These are phyloP conservation scores for Suhomyces vadensis DNA, from an alignment of 805 yeast genomes.

Conservation along the genomic window DNA sequence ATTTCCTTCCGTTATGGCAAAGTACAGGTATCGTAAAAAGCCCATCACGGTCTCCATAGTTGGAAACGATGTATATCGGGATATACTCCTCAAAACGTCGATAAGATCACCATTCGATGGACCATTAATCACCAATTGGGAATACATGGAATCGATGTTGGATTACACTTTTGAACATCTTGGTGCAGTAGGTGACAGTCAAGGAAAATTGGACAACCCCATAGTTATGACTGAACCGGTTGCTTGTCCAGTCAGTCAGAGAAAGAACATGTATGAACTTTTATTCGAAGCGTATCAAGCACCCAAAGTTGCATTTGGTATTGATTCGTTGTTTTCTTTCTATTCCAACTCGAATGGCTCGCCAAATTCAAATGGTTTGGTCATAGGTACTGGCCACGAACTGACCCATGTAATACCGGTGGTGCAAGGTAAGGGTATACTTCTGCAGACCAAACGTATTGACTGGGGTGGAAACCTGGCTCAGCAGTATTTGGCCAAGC, in stretches of 20 bases:
- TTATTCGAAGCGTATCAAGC: constrained; percentile 80
- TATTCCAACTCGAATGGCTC: constrained; percentile 53
- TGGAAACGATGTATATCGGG: constrained; percentile 81
- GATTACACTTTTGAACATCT: constrained; percentile 84
- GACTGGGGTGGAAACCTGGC: constrained; percentile 91
- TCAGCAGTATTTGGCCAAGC: constrained; percentile 58
- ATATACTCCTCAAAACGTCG: constrained; percentile 64
- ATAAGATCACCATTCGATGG: constrained; percentile 87
- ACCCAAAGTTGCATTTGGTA: constrained; percentile 76
- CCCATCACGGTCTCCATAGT: constrained; percentile 63
- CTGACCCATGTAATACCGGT: constrained; percentile 84
- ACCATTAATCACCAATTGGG: constrained; percentile 88
- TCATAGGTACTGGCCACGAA: constrained; percentile 80
- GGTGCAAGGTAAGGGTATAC: constrained; percentile 61
- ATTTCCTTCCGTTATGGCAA: constrained; percentile 69
- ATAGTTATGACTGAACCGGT: constrained; percentile 76
- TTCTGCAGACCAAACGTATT: constrained; percentile 72
- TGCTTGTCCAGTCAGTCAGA: constrained; percentile 68
- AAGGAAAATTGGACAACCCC: constrained; percentile 69
- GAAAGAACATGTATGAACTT: constrained; percentile 75
- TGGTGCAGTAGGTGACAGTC: constrained; percentile 50
- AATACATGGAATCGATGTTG: constrained; percentile 73
- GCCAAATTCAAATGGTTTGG: constrained; percentile 54
- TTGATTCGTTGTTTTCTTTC: constrained; percentile 79
- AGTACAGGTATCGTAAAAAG: constrained; percentile 77